Conservation (phyloP, 768 basidiomycete genomes). For the Trichaptum fuscoviolaceum region DNA sequence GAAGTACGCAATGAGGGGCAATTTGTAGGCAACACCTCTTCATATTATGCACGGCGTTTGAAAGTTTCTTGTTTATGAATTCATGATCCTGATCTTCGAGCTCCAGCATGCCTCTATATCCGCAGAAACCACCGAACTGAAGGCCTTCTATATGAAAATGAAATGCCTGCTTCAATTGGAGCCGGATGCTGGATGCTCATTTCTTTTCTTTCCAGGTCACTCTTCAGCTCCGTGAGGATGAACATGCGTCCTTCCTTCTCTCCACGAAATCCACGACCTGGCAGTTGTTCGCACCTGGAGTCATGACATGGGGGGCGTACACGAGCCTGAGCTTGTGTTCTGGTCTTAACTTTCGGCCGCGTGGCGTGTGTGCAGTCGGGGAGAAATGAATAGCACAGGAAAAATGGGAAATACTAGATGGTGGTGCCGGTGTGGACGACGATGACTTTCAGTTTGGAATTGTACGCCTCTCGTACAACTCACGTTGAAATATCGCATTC, state of each 20-base stretch:
- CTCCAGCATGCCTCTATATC: neutral
- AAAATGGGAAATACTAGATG: neutral
- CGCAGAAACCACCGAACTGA: neutral
- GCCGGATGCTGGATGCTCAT: too few species aligned
- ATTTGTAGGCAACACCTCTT: too few species aligned
- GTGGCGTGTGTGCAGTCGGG: neutral
- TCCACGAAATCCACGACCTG: neutral
- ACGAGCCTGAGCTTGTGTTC: neutral
- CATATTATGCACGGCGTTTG: too few species aligned
- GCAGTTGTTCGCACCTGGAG: neutral
- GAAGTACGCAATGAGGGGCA: too few species aligned
- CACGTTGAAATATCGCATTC: neutral
- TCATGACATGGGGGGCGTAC: neutral
- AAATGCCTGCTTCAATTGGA: neutral
- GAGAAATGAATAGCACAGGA: neutral
- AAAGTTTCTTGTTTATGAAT: neutral
- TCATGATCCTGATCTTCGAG: conserved; percentile 1
- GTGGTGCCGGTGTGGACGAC: neutral
- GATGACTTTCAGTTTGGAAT: neutral
- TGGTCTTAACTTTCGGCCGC: neutral
- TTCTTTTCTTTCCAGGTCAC: neutral
- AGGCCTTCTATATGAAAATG: neutral
- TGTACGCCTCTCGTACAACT: neutral
- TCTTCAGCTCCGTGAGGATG: neutral
- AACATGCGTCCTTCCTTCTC: neutral